Evolutionary conservation across 345 rosid species (phyloP).

Genomic region (Punica granatum): DNA sequence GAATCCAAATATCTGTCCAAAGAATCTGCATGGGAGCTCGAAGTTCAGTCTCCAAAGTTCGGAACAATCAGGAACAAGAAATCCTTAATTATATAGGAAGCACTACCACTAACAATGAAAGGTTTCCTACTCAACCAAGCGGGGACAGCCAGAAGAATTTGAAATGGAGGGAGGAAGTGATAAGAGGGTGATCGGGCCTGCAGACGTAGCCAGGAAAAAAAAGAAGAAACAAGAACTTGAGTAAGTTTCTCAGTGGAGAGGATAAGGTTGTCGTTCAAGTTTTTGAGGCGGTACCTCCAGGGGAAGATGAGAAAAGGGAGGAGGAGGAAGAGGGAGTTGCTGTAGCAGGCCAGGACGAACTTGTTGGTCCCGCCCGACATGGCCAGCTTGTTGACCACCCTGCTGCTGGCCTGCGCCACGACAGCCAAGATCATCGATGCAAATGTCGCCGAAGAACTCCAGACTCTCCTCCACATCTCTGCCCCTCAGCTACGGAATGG

Average conservation of each 20-base stretch:
- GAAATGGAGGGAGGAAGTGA: constrained; percentile 20
- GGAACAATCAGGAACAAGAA: background rate
- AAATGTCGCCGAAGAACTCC: background rate
- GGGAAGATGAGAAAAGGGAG: constrained; percentile 32
- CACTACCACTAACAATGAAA: background rate
- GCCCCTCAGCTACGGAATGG: no score
- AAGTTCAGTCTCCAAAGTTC: background rate
- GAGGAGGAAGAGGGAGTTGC: constrained; percentile 32
- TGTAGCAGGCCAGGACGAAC: constrained; percentile 34
- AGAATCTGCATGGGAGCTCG: background rate
- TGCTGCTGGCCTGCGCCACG: constrained; percentile 20
- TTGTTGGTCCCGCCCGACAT: constrained; percentile 36
- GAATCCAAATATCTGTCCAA: constrained; percentile 1
- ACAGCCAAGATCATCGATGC: constrained; percentile 38
- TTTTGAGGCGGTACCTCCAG: background rate
- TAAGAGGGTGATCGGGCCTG: constrained; percentile 12
- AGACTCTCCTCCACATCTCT: constrained; percentile 1
- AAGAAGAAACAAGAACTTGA: no score
- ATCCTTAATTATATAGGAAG: background rate
- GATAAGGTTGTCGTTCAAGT: no score
- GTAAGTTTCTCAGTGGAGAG: no score
- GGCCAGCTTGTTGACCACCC: constrained; percentile 37
- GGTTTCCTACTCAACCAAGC: constrained; percentile 26
- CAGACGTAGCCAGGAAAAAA: background rate
- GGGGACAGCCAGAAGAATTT: constrained; percentile 35